A percentile compares a stretch with the other conserved stretches of the same genome.
Evolutionary conservation across 75 land plant genomes (phyloP).

Genomic region (Chamaecyparis obtusa): DNA sequence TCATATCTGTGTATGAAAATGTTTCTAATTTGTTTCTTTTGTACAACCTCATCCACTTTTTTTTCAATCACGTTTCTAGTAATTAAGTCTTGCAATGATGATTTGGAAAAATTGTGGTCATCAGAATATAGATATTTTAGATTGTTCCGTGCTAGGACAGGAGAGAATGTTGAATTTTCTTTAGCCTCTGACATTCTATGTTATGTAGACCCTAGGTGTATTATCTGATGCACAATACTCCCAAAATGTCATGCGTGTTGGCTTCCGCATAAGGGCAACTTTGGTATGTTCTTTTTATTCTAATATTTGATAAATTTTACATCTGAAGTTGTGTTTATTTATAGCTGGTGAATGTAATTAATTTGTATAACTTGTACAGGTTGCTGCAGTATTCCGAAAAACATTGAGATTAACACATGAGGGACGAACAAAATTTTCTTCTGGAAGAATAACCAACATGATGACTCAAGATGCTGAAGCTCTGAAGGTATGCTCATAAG

Average conservation of each 20-base stretch:
- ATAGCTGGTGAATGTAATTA: background rate
- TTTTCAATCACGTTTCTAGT: no score
- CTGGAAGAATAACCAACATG: constrained; percentile 93
- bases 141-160: background rate
- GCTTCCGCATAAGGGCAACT: constrained; percentile 78
- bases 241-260: constrained; percentile 98
- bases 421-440: constrained; percentile 64
- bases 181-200: background rate
- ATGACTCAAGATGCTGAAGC: constrained; percentile 98
- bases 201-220: constrained; percentile 67
- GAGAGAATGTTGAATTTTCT: background rate
- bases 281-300: constrained; percentile 46
- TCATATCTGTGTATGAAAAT: no score
- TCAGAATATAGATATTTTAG: background rate
- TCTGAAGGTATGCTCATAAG: constrained; percentile 50
- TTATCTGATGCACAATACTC: constrained; percentile 90
- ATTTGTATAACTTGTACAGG: constrained; percentile 28
- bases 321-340: background rate
- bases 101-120: background rate
- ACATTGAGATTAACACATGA: constrained; percentile 81
- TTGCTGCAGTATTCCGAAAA: constrained; percentile 97
- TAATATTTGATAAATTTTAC: background rate
- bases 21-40: no score
- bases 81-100: background rate
- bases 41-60: no score